Conservation (phyloP, 805 yeast genomes). For the Candida succiphila region DNA sequence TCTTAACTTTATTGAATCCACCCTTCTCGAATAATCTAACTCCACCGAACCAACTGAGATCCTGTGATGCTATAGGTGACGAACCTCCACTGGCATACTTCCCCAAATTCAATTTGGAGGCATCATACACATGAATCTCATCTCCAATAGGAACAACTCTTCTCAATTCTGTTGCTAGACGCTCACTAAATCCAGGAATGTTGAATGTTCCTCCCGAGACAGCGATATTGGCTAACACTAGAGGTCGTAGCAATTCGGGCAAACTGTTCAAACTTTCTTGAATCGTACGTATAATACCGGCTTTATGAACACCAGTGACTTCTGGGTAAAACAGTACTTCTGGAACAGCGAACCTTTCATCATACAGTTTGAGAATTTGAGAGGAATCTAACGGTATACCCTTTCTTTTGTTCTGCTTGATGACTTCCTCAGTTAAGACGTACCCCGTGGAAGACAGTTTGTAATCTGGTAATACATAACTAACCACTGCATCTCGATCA, state of each 20-base stretch:
- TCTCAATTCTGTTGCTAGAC: slow-evolving; percentile 54
- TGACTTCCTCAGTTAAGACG: slow-evolving; percentile 19
- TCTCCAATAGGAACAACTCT: slow-evolving; percentile 66
- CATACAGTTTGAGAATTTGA: slow-evolving; percentile 60
- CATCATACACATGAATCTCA: slow-evolving; percentile 40
- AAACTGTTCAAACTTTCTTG: slow-evolving; percentile 58
- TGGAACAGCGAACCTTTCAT: slow-evolving; percentile 84
- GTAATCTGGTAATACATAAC: slow-evolving; percentile 82
- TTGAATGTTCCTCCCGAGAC: slow-evolving; percentile 78
- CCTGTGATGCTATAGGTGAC: slow-evolving; percentile 15
- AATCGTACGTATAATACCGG: slow-evolving; percentile 67
- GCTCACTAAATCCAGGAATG: slow-evolving; percentile 52
- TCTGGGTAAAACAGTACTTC: slow-evolving; percentile 84
- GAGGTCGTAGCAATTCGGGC: slow-evolving; percentile 66
- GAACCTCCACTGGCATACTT: background rate
- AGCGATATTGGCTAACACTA: slow-evolving; percentile 70
- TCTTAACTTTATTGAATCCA: slow-evolving; percentile 39
- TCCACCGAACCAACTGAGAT: slow-evolving; percentile 54
- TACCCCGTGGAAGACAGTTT: slow-evolving; percentile 74
- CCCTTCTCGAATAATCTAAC: slow-evolving; percentile 33
- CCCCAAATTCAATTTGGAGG: slow-evolving; percentile 9
- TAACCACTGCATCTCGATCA: slow-evolving; percentile 34
- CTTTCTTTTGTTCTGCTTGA: slow-evolving; percentile 4
- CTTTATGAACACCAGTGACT: slow-evolving; percentile 63
- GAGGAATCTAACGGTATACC: background rate